Percentiles rank a stretch among this genome's conserved stretches.
Evolutionary conservation across 2,329 filamentous ascomycete species (phyloP).

Genomic region (Penicillium concentricum): DNA sequence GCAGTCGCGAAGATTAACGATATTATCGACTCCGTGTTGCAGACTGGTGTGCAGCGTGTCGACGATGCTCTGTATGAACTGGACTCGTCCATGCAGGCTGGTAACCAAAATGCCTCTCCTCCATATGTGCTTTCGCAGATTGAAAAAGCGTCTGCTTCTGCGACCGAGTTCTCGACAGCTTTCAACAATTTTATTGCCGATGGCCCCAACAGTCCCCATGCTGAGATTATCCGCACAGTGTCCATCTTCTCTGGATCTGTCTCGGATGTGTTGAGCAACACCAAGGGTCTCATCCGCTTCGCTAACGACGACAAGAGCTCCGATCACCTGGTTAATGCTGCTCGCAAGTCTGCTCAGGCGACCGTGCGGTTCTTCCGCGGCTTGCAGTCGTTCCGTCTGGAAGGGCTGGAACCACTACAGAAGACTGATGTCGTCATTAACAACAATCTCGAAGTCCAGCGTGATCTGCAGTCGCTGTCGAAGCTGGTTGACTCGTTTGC

Average conservation of each 20-base stretch:
- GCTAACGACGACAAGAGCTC: conserved; percentile 94
- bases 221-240: conserved; percentile 89
- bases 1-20: conserved; percentile 93
- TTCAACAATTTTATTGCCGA: conserved; percentile 99
- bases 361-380: conserved; percentile 94
- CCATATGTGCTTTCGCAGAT: conserved; percentile 94
- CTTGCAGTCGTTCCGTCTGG: conserved; percentile 88
- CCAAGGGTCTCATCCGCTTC: conserved; percentile 89
- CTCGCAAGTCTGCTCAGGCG: conserved; percentile 78
- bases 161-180: conserved; percentile 94
- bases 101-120: conserved; percentile 95
- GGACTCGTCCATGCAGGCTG: conserved; percentile 96
- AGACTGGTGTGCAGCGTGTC: conserved; percentile 87
- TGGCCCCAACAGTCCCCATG: conserved; percentile 83
- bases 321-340: conserved; percentile 78
- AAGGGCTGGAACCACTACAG: conserved; percentile 83
- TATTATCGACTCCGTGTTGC: conserved; percentile 93
- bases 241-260: conserved; percentile 87
- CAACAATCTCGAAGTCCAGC: conserved; percentile 93
- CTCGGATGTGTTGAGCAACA: conserved; percentile 91
- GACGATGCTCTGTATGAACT: conserved; percentile 97
- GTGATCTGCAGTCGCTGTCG: conserved; percentile 88
- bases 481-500: conserved; percentile 91
- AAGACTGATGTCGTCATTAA: conserved; percentile 98
- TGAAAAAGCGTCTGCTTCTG: conserved; percentile 90